phyloP scores from a whole-genome alignment of 2,329 filamentous ascomycete genomes.

The Ceratocystis ficicola region DNA sequence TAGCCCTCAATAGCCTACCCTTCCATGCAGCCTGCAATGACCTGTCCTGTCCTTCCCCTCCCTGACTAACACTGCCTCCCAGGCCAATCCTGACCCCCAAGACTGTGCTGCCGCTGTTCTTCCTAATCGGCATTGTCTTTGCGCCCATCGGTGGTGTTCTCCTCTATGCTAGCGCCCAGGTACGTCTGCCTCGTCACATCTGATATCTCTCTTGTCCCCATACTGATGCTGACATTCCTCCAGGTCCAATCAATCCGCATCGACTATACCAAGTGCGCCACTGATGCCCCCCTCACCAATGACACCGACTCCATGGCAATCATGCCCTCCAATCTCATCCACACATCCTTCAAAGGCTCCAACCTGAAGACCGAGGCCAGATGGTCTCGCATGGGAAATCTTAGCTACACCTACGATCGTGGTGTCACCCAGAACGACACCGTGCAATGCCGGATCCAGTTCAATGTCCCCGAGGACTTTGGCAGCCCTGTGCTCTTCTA shows the following conservation, averaged over 20 bases:
- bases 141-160: slow-evolving; percentile 82
- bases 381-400: slow-evolving; percentile 34
- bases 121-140: slow-evolving; percentile 80
- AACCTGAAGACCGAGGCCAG: slow-evolving; percentile 30
- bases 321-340: slow-evolving; percentile 48
- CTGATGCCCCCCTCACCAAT: slow-evolving; percentile 38
- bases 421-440: slow-evolving; percentile 31
- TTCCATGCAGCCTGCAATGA: slow-evolving; percentile 29
- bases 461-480: slow-evolving; percentile 68
- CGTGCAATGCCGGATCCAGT: slow-evolving; percentile 59
- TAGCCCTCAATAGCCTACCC: slow-evolving; percentile 34
- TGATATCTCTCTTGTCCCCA: not conserved
- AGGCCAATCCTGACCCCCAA: slow-evolving; percentile 93
- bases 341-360: slow-evolving; percentile 57
- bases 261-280: slow-evolving; percentile 72
- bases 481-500: slow-evolving; percentile 78
- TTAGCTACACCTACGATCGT: slow-evolving; percentile 31
- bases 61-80: slow-evolving; percentile 19
- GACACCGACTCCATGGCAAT: slow-evolving; percentile 30
- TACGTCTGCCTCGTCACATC: slow-evolving; percentile 31
- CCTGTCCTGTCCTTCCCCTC: not conserved
- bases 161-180: slow-evolving; percentile 71
- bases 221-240: slow-evolving; percentile 8
- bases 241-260: slow-evolving; percentile 83
- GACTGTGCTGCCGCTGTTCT: slow-evolving; percentile 84